These are phyloP conservation scores for Debaryomyces fabryi DNA, from an alignment of 1,139 yeast genomes.

Conservation along the genomic window DNA sequence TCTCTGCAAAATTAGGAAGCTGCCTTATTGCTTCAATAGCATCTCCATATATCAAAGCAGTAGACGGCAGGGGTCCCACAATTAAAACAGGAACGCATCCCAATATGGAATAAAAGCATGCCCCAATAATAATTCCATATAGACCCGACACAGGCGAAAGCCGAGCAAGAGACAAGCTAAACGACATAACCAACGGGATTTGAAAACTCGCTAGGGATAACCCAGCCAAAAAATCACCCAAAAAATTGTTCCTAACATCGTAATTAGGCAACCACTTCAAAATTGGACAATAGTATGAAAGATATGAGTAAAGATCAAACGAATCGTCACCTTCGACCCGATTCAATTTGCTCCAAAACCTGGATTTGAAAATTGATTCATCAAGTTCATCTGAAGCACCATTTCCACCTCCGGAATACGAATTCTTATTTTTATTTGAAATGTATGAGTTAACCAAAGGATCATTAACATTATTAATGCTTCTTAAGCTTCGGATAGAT, in stretches of 20 bases:
- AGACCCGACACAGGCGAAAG: conserved; percentile 36
- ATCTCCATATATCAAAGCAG: conserved; percentile 36
- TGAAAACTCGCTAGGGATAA: conserved; percentile 37
- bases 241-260: conserved; percentile 14
- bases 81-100: conserved; percentile 37
- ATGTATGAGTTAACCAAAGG: conserved; percentile 21
- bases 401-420: neutral
- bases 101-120: conserved; percentile 30
- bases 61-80: conserved; percentile 40
- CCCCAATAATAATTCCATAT: conserved; percentile 32
- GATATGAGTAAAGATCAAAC: conserved; percentile 29
- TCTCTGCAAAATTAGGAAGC: conserved; percentile 16
- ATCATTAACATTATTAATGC: conserved; percentile 21
- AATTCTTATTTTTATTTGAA: conserved; percentile 3
- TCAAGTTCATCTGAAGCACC: conserved; percentile 12
- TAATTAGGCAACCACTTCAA: conserved; percentile 36
- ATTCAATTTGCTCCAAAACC: conserved; percentile 13
- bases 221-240: conserved; percentile 39
- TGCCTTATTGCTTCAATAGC: conserved; percentile 26
- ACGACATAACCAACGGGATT: conserved; percentile 40
- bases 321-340: conserved; percentile 3
- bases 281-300: conserved; percentile 37
- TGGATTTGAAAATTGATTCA: conserved; percentile 13
- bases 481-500: conserved; percentile 24
- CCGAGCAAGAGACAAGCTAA: conserved; percentile 36